Evolutionary conservation across 2,329 filamentous ascomycete species (phyloP).

Genomic region (Talaromyces verruculosus): DNA sequence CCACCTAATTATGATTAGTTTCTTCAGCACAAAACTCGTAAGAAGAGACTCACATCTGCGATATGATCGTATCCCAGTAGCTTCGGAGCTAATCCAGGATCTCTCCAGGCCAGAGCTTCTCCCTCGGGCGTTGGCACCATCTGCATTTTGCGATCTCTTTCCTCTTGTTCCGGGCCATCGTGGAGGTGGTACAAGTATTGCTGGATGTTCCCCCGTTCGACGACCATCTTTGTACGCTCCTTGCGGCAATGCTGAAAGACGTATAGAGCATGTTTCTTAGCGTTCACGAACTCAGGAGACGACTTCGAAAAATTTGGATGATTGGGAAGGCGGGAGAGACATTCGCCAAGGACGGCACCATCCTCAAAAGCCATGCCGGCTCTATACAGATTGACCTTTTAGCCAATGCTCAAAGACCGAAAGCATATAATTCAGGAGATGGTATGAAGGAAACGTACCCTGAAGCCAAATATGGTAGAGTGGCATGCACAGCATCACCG

Average conservation of each 20-base stretch:
- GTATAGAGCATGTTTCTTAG: conserved; percentile 37
- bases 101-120: conserved; percentile 47
- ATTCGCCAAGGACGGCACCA: conserved; percentile 57
- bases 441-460: background rate
- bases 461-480: conserved; percentile 54
- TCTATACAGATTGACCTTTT: conserved; percentile 28
- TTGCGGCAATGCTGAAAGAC: conserved; percentile 60
- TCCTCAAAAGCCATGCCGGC: conserved; percentile 64
- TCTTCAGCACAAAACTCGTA: background rate
- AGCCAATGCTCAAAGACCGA: conserved; percentile 7
- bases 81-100: conserved; percentile 41
- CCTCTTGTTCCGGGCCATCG: conserved; percentile 58
- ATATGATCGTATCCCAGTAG: conserved; percentile 45
- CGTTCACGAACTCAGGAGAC: conserved; percentile 28
- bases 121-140: conserved; percentile 40
- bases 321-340: conserved; percentile 43
- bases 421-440: conserved; percentile 30
- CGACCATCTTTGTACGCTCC: conserved; percentile 59
- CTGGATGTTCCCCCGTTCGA: conserved; percentile 60
- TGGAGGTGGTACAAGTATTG: conserved; percentile 63
- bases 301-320: conserved; percentile 38
- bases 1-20: conserved; percentile 4
- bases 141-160: conserved; percentile 51
- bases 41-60: conserved; percentile 34
- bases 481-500: conserved; percentile 65